These are phyloP conservation scores for Eucalyptus fibrosa DNA, from an alignment of 345 rosid species.

Conservation along the genomic window DNA sequence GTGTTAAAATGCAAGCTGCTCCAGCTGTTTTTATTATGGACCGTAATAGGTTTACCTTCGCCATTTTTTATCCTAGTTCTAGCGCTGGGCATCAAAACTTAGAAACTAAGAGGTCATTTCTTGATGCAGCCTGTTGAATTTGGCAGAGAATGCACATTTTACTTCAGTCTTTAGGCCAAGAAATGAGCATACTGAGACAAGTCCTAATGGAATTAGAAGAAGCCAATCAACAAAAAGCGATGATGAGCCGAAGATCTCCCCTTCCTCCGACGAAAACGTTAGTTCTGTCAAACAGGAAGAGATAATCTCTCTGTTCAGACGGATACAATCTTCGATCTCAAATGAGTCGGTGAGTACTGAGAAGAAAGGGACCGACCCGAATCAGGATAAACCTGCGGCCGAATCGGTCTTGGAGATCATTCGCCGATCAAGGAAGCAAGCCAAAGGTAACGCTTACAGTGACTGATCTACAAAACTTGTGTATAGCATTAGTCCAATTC, in stretches of 20 bases:
- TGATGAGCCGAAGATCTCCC: background rate
- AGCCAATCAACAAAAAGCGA: background rate
- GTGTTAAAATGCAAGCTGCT: background rate
- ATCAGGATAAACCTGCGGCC: slow-evolving; percentile 1
- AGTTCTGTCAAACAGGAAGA: slow-evolving; percentile 28
- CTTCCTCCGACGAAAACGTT: background rate
- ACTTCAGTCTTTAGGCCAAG: background rate
- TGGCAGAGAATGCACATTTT: slow-evolving; percentile 49
- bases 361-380: background rate
- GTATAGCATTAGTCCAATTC: background rate
- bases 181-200: background rate
- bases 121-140: slow-evolving; percentile 62
- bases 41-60: background rate
- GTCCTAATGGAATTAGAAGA: slow-evolving; percentile 8
- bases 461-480: background rate
- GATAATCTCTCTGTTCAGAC: slow-evolving; percentile 33
- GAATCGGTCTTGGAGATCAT: slow-evolving; percentile 29
- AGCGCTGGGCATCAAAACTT: background rate
- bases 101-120: slow-evolving; percentile 24
- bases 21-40: background rate
- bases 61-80: background rate
- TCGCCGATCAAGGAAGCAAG: slow-evolving; percentile 7
- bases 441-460: slow-evolving; percentile 6
- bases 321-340: slow-evolving; percentile 50
- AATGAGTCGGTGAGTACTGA: slow-evolving; percentile 3